Percentiles rank a stretch among this genome's conserved stretches.
Conservation (phyloP, 805 yeast genomes). For the Starmerella tilneyi region DNA sequence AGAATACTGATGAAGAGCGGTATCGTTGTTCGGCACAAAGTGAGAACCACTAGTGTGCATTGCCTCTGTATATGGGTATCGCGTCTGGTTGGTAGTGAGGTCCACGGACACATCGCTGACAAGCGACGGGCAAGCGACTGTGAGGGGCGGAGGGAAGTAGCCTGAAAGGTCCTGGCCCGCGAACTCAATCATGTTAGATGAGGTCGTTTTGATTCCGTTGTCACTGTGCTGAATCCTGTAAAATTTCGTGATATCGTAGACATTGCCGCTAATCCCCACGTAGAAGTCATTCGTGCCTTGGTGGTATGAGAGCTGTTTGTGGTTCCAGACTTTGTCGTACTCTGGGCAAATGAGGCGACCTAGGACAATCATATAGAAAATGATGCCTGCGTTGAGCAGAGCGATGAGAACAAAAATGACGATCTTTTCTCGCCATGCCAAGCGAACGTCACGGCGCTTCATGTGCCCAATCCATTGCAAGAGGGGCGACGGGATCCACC, state of each 20-base stretch:
- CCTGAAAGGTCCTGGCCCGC: slow-evolving; percentile 35
- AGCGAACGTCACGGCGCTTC: slow-evolving; percentile 35
- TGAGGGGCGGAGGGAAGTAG: slow-evolving; percentile 36
- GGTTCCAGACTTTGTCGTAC: slow-evolving; percentile 36
- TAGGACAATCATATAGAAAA: slow-evolving; percentile 37
- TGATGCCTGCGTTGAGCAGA: slow-evolving; percentile 32
- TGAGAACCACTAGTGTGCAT: slow-evolving; percentile 31
- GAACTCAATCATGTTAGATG: slow-evolving; percentile 31
- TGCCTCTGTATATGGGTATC: slow-evolving; percentile 26
- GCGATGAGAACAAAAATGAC: slow-evolving; percentile 32
- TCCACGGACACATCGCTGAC: slow-evolving; percentile 29
- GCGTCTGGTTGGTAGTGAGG: slow-evolving; percentile 30
- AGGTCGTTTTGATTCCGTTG: slow-evolving; percentile 30
- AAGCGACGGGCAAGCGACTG: slow-evolving; percentile 34
- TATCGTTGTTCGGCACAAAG: slow-evolving; percentile 25
- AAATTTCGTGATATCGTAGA: slow-evolving; percentile 36
- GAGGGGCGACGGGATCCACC: slow-evolving; percentile 35
- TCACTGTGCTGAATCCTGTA: slow-evolving; percentile 36
- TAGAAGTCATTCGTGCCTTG: slow-evolving; percentile 33
- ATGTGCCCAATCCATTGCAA: slow-evolving; percentile 32
- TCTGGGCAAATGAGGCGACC: slow-evolving; percentile 35
- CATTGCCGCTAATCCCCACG: slow-evolving; percentile 35
- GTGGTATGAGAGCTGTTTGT: slow-evolving; percentile 30
- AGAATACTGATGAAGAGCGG: slow-evolving; percentile 30
- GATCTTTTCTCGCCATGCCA: slow-evolving; percentile 38